Base-by-base conservation (phyloP, 2,329 filamentous ascomycete species). In the Neonectria faginata region DNA sequence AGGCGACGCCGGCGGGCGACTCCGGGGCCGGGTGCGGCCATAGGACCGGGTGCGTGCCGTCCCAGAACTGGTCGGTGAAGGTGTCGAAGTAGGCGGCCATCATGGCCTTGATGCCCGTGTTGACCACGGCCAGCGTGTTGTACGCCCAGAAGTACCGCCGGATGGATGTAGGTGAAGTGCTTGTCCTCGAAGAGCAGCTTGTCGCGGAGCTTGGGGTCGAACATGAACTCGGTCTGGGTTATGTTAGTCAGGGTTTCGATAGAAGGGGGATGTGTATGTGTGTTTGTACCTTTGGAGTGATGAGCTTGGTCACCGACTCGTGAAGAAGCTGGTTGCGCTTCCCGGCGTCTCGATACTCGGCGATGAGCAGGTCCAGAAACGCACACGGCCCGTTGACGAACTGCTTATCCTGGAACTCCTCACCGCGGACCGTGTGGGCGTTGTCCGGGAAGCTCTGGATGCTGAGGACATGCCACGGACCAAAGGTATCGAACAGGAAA, bases 61-160 rank as follows among this genome's bases (percentile, higher is more conserved):
- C 79, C 86, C 86, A 89, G 42, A 89, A 86, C 7, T 86, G 83
- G 5, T 85, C 82, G 1, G 82, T 86, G 71, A 89, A 89, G 2
- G 83, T 86, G 57, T 87, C 83, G 58, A 83, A 78, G 70, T 87
- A 89, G 10, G 85, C 81, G 51, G 85, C 79, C 10, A 87, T 79
- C 81, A 89, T 88, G 31, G 84, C 80, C 67, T 86, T 85, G 72
- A 89, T 87, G 65, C 83, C 83, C 53, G 86, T 85, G 69, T 88
- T 89, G 69, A 89, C 84, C 36, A 86, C 84, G 39, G 85, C 86
- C 3, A 89, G 81, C 3, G 86, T 87, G 75, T 89, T 87, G 70
- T 85, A 88, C 0, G 86, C 86, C 83, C 87, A 89, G 71, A 89
- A 89, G 70, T 89, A 89, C 16, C 87, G 82, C 0, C 86, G 80